Evolutionary conservation across 495 filamentous ascomycete genomes (phyloP), one percentile per base, ranked within the genome.

Genomic region (Paragyromitra xinjiangensis): DNA sequence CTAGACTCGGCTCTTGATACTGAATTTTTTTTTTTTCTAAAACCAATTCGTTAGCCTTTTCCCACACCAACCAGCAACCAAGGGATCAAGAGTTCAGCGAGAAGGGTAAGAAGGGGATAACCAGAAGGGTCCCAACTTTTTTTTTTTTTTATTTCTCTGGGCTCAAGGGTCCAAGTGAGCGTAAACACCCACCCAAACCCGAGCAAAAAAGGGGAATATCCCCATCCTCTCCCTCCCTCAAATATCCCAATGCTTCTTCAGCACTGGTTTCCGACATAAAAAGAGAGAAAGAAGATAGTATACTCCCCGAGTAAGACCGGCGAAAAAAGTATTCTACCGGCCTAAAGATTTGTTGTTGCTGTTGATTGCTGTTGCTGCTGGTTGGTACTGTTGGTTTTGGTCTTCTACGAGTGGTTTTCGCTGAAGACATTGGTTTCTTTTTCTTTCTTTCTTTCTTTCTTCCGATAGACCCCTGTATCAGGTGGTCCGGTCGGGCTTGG

Each of bases 61-160:
- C 12, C 53, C 29, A 3, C 3, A 0, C 29, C 29, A 34, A 34
- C 29, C 29, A 34, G 29, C 14, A 51, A 39, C 2, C 26, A 5
- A 11, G 37, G 29, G 19, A n/a, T n/a, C 12, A 59, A 61, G 56
- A 19, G 37, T 6, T 16, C 5, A 14, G 8, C 22, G 3, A 9
- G 53, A 55, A 55, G 51, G 7, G 9, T 9, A 55, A 4, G 2
- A 9, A 14, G 51, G 53, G 22, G 53, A 26, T 56, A 56, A 6
- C 8, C 6, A 8, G 19, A 61, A 34, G 2, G 29, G 3, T 34
- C 29, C 56, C 8, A 12, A 61, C 56, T 69, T 69, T 58, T 34
- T 42, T 55, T 67, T 42, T 12, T 69, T 69, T 69, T 69, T 69
- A 45, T 69, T 69, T 69, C 6, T 69, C 65, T 6, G 34, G 37